Conservation (phyloP, 768 basidiomycete genomes). For the Hypsizygus marmoreus region DNA sequence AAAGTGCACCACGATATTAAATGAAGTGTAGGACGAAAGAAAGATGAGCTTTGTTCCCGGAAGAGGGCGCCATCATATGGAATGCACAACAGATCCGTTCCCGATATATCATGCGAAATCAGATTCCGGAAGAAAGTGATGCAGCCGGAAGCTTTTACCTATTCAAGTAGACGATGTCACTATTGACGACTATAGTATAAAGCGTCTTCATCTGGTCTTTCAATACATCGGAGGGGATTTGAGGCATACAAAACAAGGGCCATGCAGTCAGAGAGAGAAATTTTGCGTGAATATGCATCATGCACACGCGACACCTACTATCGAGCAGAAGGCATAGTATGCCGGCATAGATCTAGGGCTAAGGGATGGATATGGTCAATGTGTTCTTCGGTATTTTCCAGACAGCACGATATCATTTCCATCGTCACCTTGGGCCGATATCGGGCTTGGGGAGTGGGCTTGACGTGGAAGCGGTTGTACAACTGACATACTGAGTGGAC, state of each 20-base stretch:
- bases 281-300: too few species aligned
- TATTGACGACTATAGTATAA: not conserved
- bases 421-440: too few species aligned
- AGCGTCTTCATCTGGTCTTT: not conserved
- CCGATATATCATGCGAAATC: constrained; percentile 10
- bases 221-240: too few species aligned
- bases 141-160: not conserved
- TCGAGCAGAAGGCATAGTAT: not conserved
- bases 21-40: constrained; percentile 1
- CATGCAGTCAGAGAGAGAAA: too few species aligned
- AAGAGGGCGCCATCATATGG: constrained; percentile 19
- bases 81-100: constrained; percentile 2
- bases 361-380: not conserved
- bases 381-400: not conserved
- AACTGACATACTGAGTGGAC: too few species aligned
- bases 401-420: not conserved
- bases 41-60: constrained; percentile 17
- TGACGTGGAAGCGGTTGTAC: too few species aligned
- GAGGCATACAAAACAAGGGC: too few species aligned
- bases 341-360: not conserved
- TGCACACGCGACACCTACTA: not conserved
- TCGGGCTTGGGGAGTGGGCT: too few species aligned
- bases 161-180: too few species aligned
- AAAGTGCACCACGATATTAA: constrained; percentile 10
- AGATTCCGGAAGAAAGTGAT: constrained; percentile 8